phyloP scores from a whole-genome alignment of 2,329 filamentous ascomycete genomes.

The Drechslerella coelobrocha region DNA sequence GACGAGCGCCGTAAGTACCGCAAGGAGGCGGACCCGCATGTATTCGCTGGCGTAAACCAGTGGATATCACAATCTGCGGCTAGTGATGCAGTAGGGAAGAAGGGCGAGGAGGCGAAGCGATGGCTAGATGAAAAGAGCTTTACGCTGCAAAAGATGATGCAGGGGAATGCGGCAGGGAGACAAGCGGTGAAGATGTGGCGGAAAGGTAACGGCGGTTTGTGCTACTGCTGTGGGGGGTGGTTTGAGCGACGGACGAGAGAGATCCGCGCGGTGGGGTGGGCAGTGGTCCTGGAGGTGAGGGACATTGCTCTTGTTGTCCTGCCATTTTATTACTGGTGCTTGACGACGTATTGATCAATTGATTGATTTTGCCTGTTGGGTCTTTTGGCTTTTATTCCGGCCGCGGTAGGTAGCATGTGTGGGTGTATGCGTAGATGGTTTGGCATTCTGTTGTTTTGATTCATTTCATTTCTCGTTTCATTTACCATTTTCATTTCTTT shows the following conservation, averaged over 20 bases:
- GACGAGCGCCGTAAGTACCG: constrained; percentile 47
- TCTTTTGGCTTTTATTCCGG: constrained; percentile 2
- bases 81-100: constrained; percentile 33
- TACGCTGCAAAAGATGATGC: constrained; percentile 43
- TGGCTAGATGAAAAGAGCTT: constrained; percentile 49
- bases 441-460: neutral
- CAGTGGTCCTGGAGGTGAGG: constrained; percentile 20
- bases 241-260: constrained; percentile 32
- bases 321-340: constrained; percentile 38
- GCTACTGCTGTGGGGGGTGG: constrained; percentile 22
- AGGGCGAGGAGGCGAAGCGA: constrained; percentile 39
- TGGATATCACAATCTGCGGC: constrained; percentile 40
- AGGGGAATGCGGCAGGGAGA: constrained; percentile 30
- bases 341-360: constrained; percentile 25
- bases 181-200: constrained; percentile 42
- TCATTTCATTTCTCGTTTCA: too few relatives aligned
- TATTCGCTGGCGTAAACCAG: constrained; percentile 34
- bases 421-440: neutral
- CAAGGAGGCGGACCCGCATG: constrained; percentile 39
- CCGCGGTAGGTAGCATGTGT: neutral
- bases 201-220: constrained; percentile 18
- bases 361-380: too few relatives aligned
- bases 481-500: too few relatives aligned
- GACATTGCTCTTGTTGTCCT: constrained; percentile 34
- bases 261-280: constrained; percentile 15